These are phyloP conservation scores for Fusarium praegraminearum DNA, from an alignment of 2,329 filamentous ascomycete genomes.

Conservation along the genomic window DNA sequence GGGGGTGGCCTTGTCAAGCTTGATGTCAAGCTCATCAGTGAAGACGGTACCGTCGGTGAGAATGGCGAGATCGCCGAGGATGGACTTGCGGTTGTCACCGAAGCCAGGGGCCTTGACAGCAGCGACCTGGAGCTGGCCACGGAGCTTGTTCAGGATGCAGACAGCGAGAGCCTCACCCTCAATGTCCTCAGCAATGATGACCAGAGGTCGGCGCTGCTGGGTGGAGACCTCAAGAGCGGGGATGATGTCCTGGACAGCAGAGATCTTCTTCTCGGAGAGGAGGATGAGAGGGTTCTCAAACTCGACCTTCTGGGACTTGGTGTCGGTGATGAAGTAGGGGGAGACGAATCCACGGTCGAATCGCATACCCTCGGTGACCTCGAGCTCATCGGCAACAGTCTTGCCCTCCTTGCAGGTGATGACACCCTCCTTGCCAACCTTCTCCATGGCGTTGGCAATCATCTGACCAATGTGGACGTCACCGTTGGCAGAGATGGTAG, in stretches of 20 bases:
- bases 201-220: constrained; percentile 91
- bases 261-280: constrained; percentile 99
- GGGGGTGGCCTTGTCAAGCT: constrained; percentile 96
- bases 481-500: constrained; percentile 97
- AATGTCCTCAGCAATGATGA: constrained; percentile 99
- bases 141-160: constrained; percentile 99
- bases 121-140: constrained; percentile 97
- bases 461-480: constrained; percentile 95
- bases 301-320: constrained; percentile 99
- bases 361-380: constrained; percentile 99
- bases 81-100: constrained; percentile 99
- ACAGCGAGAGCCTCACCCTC: constrained; percentile 98
- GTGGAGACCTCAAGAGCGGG: constrained; percentile 97
- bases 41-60: constrained; percentile 98
- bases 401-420: constrained; percentile 99
- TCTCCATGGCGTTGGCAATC: constrained; percentile 99
- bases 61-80: constrained; percentile 95
- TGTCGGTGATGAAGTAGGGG: constrained; percentile 99
- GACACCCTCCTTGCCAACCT: constrained; percentile 99
- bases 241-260: constrained; percentile 98
- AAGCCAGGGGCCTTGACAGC: constrained; percentile 99
- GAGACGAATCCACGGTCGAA: constrained; percentile 99
- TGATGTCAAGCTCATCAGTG: constrained; percentile 97
- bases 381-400: constrained; percentile 96
- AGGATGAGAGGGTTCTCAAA: constrained; percentile 99